Base-by-base conservation (phyloP, 352 stramenopile species). In the Pythium dissimile region DNA sequence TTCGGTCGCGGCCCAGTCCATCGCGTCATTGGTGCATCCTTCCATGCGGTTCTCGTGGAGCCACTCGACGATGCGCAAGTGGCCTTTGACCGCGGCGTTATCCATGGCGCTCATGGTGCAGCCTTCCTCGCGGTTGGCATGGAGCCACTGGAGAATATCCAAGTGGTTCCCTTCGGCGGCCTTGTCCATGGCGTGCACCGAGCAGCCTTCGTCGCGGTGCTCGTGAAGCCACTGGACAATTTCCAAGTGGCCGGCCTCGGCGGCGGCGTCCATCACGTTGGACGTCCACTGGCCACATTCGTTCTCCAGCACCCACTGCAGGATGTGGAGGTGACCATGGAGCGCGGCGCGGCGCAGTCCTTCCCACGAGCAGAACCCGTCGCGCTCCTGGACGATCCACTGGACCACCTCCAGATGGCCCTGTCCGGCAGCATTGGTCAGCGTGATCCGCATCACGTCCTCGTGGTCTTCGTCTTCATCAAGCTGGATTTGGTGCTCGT, bases 61-160 rank as follows among this genome's bases (percentile, higher is more conserved):
- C 54, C 55, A 72, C 30, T 60, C 31, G 31, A 72, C 61, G 10
- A 72, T 31, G 18, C 26, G 45, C 13, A 72, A 21, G 34, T 72
- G 61, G 7, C 65, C 65, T 34, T 57, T 51, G 2, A 35, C 31
- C 15, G 65, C 59, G 0, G 60, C 65, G 24, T 60, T 53, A 46
- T 72, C 65, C 61, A 72, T 68, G 5, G 65, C 65, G 31, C 43
- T 64, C 56, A 67, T 62, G 1, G 65, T 67, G 50, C 65, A 72
- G 24, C 62, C 65, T 56, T 72, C 65, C 13, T 64, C 27, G 1
- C 65, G 54, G 55, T 72, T 69, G 9, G 49, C 54, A 11, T 72
- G 54, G 11, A 72, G 55, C 65, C 65, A 72, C 47, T 63, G 9
- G 26, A 72, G 11, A 7, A 72, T 31, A 1, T 72, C 60, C n/a